Percentiles rank a stretch among this genome's conserved stretches.
Evolutionary conservation across 768 basidiomycete species (phyloP).

Genomic region (Leccinum pellstonianum): DNA sequence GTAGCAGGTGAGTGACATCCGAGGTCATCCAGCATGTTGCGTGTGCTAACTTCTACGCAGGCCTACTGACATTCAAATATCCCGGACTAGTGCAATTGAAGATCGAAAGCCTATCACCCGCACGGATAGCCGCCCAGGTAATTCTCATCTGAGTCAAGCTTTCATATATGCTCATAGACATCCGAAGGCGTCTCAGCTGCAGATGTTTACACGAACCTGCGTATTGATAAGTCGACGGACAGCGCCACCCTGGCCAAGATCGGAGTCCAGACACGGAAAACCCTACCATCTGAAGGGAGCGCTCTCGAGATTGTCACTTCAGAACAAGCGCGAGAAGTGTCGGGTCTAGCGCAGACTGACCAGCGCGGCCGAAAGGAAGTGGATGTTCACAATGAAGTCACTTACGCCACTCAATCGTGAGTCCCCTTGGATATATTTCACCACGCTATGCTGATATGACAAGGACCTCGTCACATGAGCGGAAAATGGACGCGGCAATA

Average conservation of each 20-base stretch:
- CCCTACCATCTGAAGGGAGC: not conserved
- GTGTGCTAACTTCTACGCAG: not conserved
- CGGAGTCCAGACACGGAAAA: not conserved
- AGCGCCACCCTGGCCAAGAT: not conserved
- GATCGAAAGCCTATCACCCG: not conserved
- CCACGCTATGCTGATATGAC: not conserved
- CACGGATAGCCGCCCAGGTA: conserved; percentile 1
- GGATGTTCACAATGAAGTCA: not conserved
- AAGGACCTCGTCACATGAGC: conserved; percentile 1
- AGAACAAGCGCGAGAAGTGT: not conserved
- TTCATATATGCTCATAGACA: not conserved
- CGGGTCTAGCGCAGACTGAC: not conserved
- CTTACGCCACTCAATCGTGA: not conserved
- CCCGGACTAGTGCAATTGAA: not conserved
- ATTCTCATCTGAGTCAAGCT: not conserved
- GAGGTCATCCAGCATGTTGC: not conserved
- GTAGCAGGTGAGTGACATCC: conserved; percentile 1
- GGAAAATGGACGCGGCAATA: not conserved
- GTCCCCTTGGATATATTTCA: not conserved
- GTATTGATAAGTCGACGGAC: not conserved
- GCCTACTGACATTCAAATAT: not conserved
- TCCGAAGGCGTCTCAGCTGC: not conserved
- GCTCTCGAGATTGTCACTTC: not conserved
- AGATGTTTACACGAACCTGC: not conserved
- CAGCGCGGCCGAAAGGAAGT: not conserved